Conservation (phyloP, 805 yeast genomes). For the Starmera caribaea region DNA sequence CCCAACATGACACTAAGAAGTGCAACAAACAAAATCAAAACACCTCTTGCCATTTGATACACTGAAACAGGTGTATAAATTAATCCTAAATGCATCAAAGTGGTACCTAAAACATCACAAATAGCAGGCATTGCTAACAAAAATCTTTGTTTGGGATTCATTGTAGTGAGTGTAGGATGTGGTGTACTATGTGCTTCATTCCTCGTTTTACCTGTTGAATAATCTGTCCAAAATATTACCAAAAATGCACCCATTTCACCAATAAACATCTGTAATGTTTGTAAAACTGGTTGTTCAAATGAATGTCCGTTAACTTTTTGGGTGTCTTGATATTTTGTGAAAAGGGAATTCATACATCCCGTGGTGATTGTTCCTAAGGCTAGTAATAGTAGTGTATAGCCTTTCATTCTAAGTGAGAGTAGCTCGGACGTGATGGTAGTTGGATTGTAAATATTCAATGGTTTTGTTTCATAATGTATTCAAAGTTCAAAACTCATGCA, state of each 20-base stretch:
- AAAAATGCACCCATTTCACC: slow-evolving; percentile 53
- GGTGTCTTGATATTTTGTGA: slow-evolving; percentile 69
- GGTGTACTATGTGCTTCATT: slow-evolving; percentile 1
- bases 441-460: too few relatives aligned
- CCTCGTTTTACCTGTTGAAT: not conserved
- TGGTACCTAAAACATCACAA: slow-evolving; percentile 67
- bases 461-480: too few relatives aligned
- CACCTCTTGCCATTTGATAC: slow-evolving; percentile 82
- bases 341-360: slow-evolving; percentile 65
- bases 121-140: slow-evolving; percentile 51
- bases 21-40: slow-evolving; percentile 69
- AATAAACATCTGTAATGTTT: slow-evolving; percentile 72
- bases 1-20: slow-evolving; percentile 52
- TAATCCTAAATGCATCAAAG: slow-evolving; percentile 67
- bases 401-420: not conserved
- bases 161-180: not conserved
- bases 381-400: slow-evolving; percentile 1
- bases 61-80: slow-evolving; percentile 68
- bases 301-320: slow-evolving; percentile 50
- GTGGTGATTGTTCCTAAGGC: slow-evolving; percentile 47
- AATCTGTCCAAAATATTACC: slow-evolving; percentile 24
- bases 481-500: too few relatives aligned
- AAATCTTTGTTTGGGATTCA: slow-evolving; percentile 17
- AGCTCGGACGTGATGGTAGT: not conserved
- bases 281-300: slow-evolving; percentile 73